Conservation (phyloP, 768 basidiomycete species). For the Panellus pusillus region DNA sequence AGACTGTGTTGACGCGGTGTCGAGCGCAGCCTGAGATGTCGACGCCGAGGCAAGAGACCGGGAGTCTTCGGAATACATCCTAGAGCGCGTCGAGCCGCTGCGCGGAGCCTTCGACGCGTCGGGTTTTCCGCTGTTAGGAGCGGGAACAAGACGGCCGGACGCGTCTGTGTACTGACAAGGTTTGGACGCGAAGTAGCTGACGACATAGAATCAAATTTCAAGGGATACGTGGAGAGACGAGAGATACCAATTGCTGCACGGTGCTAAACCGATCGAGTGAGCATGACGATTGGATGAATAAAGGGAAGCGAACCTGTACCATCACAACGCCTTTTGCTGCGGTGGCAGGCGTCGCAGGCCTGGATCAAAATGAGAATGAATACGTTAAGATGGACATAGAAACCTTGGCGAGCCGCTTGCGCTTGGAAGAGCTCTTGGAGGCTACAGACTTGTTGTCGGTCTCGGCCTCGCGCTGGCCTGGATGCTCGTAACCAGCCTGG, state of each 20-base stretch:
- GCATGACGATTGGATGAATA: slow-evolving; percentile 10
- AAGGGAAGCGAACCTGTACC: slow-evolving; percentile 59
- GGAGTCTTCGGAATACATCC: slow-evolving; percentile 14
- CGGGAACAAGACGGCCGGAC: slow-evolving; percentile 76
- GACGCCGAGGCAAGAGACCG: slow-evolving; percentile 29
- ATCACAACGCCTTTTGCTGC: slow-evolving; percentile 82
- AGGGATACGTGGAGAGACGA: slow-evolving; percentile 7
- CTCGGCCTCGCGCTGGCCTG: slow-evolving; percentile 25
- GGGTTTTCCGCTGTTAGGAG: slow-evolving; percentile 54
- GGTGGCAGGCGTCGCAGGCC: slow-evolving; percentile 84
- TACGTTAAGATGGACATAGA: not conserved
- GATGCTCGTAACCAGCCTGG: slow-evolving; percentile 19
- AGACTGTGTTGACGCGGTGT: slow-evolving; percentile 39
- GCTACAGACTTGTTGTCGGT: slow-evolving; percentile 31
- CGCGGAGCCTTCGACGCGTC: slow-evolving; percentile 31
- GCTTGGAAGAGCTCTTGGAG: slow-evolving; percentile 43
- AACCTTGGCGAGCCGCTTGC: slow-evolving; percentile 57
- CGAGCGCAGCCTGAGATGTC: slow-evolving; percentile 19
- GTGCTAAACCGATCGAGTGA: slow-evolving; percentile 43
- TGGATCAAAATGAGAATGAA: slow-evolving; percentile 22
- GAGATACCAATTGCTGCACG: slow-evolving; percentile 76
- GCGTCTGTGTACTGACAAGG: slow-evolving; percentile 80
- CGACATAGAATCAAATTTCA: slow-evolving; percentile 9
- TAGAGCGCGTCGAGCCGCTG: slow-evolving; percentile 7
- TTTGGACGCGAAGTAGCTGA: slow-evolving; percentile 79